Evolutionary conservation across 345 rosid species (phyloP).

Genomic region (Brassica napus): DNA sequence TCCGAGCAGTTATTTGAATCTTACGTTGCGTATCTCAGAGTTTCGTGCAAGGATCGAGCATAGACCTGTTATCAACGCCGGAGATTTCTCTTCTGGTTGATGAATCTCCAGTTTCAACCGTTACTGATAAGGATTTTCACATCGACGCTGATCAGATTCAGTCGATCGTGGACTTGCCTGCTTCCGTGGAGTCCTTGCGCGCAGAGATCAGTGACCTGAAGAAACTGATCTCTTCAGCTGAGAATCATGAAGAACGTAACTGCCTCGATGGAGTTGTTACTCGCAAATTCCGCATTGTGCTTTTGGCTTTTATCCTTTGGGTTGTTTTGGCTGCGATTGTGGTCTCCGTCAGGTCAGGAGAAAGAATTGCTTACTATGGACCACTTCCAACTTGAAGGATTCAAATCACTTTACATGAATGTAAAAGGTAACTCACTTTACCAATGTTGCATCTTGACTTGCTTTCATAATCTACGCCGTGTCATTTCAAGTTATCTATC

Average conservation of each 20-base stretch:
- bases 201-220: slow-evolving; percentile 32
- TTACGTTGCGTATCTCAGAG: slow-evolving; percentile 29
- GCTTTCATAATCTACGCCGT: not conserved
- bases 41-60: slow-evolving; percentile 33
- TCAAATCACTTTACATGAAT: not conserved
- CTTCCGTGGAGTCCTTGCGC: slow-evolving; percentile 25
- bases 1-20: slow-evolving; percentile 7
- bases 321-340: slow-evolving; percentile 26
- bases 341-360: slow-evolving; percentile 28
- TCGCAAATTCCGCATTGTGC: slow-evolving; percentile 24
- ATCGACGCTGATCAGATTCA: slow-evolving; percentile 22
- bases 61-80: slow-evolving; percentile 25
- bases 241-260: slow-evolving; percentile 9
- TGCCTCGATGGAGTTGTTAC: slow-evolving; percentile 24
- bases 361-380: slow-evolving; percentile 24
- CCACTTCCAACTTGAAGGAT: slow-evolving; percentile 32
- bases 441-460: slow-evolving; percentile 11
- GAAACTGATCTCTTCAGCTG: slow-evolving; percentile 16
- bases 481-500: not conserved
- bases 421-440: slow-evolving; percentile 29
- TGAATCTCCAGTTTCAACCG: slow-evolving; percentile 33
- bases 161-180: slow-evolving; percentile 20
- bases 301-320: slow-evolving; percentile 32
- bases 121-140: slow-evolving; percentile 5
- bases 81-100: slow-evolving; percentile 5